Base-by-base conservation (phyloP, 441 rosid genomes). In the Syzygium syzygioides region DNA sequence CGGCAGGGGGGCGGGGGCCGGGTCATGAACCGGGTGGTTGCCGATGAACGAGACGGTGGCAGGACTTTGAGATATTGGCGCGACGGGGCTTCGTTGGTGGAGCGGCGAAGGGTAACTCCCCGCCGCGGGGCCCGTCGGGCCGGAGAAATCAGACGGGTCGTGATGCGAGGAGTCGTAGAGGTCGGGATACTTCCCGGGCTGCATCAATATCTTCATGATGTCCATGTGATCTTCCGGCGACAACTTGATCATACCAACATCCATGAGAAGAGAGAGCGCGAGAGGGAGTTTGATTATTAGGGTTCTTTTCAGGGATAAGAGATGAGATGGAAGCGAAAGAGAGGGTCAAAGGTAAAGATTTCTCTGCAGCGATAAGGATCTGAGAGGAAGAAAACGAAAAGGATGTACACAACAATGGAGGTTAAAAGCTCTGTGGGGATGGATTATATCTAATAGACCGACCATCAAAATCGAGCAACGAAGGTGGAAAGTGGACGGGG, bases 151-250 rank as follows among this genome's bases (percentile, higher is more conserved):
- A 91, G 85, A 57, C 88, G 52, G 87, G 88, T 37, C 84, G 79
- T 86, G 89, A 54, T 85, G 88, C 30, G 59, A 57, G 88, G 90
- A 89, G 92, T 86, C 86, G 88, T 85, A 25, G 89, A 93, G 94
- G 71, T 95, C 97, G 79, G 97, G 95, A 91, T 94, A 95, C 92
- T 95, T 95, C 89, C 94, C 97, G 93, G 93, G 94, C 68, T 97
- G 97, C 98, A 97, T 93, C 95, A 97, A 94, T 93, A 93, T 93
- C 91, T 93, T 89, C 95, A 95, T 93, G 93, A 94, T 94, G 89
- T 94, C 98, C 90, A 93, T 91, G 60, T 94, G 93, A 89, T 94
- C 93, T 25, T 91, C 93, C 87, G 94, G 89, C 30, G 94, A 91
- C 25, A 94, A 91, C 89, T 91, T 94, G 92, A 92, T 89, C 91